A percentile compares a stretch with the other conserved stretches of the same genome.
Evolutionary conservation across 768 basidiomycete species (phyloP).

Genomic region (Gautieria morchelliformis): DNA sequence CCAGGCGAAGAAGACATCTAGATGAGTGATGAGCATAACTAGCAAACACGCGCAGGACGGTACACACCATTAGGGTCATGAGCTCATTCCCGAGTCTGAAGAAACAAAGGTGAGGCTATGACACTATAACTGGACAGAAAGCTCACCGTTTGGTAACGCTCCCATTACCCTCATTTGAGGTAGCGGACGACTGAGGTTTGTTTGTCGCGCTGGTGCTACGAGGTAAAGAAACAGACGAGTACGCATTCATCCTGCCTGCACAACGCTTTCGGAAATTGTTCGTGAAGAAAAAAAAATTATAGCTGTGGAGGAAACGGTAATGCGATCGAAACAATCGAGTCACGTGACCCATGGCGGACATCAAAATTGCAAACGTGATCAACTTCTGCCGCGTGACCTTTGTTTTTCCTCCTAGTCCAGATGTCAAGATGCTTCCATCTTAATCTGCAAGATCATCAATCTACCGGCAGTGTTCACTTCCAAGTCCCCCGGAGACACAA

Average conservation of each 20-base stretch:
- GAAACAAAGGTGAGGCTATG: conserved; percentile 4
- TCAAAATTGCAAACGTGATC: background rate
- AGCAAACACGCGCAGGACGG: background rate
- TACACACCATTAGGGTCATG: conserved; percentile 78
- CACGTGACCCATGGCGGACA: background rate
- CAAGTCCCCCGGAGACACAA: too few species aligned
- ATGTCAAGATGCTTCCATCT: too few species aligned
- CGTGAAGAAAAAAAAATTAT: background rate
- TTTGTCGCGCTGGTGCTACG: conserved; percentile 32
- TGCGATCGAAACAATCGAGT: background rate
- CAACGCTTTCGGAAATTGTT: background rate
- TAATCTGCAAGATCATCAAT: too few species aligned
- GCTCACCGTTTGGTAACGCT: conserved; percentile 77
- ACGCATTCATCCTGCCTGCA: background rate
- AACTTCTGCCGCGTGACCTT: background rate
- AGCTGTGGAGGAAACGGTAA: background rate
- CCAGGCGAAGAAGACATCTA: conserved; percentile 88
- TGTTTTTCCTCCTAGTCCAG: background rate
- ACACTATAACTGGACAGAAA: background rate
- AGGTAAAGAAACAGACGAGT: conserved; percentile 48
- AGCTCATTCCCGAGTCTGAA: conserved; percentile 70
- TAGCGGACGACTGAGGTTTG: conserved; percentile 47
- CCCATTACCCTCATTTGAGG: conserved; percentile 50
- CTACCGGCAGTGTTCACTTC: too few species aligned
- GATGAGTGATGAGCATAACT: background rate